Evolutionary conservation across 2,329 filamentous ascomycete species (phyloP), one percentile per base, ranked within the genome.

Genomic region (Westerdykella ornata): DNA sequence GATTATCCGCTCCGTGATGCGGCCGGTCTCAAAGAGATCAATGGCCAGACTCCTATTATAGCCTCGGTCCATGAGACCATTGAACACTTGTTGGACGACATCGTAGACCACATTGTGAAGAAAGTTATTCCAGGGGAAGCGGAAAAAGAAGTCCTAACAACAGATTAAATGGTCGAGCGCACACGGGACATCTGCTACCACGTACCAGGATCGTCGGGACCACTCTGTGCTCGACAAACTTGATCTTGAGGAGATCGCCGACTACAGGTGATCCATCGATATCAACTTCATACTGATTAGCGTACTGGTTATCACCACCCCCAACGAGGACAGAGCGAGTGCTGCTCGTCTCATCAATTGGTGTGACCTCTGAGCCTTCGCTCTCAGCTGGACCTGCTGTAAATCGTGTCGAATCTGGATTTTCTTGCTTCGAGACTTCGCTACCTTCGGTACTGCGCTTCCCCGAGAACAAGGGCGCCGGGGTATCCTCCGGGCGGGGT

Each of bases 91-190:
- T 66, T 98, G 92, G 33, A 98, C 87, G 59, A 98, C 89, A 65
- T 98, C 92, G 63, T 98, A 98, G 36, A 98, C 92, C 33, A 98
- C 92, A 60, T 98, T 98, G 69, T 98, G 92, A 34, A 98, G 76
- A 62, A 98, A 98, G 66, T 98, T 98, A 68, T 98, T 98, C 92
- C 92, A 98, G 1, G 92, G 90, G 59, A 97, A 98, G 45, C 84
- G 81, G 72, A 98, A 98, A 70, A 98, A 98, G 72, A 97, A 97
- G 43, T 88, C 86, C 88, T 94, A 50, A 26, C 8, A 11, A 11
- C 22, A 3, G 3, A 26, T 26, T 26, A 26, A 26, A 26, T 26
- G 12, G 12, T 8, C 17, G 16, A 40, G 40, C 20, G 33, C 7
- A 52, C 18, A 6, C 16, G 14, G 30, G n/a, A n/a, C 13, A 33